A percentile compares a stretch with the other conserved stretches of the same genome.
Conservation (phyloP, 768 basidiomycete genomes). For the Boletus sp. region DNA sequence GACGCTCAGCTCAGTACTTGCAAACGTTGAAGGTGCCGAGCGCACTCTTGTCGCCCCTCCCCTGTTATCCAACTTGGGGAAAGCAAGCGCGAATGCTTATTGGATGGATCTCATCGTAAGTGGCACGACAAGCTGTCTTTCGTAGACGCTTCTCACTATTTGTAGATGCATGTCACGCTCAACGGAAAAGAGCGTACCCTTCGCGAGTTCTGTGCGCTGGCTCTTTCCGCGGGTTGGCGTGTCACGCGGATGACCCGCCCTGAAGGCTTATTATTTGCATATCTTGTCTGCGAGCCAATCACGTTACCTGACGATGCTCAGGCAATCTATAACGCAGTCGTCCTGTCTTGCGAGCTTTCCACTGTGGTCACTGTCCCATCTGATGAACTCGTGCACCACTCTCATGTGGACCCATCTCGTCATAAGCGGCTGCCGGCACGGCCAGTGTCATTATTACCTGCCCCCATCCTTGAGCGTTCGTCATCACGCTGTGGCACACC, state of each 20-base stretch:
- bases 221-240: slow-evolving; percentile 61
- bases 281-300: slow-evolving; percentile 66
- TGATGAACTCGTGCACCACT: background rate
- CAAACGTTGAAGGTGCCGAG: slow-evolving; percentile 51
- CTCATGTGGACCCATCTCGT: slow-evolving; percentile 1
- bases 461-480: slow-evolving; percentile 40
- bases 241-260: slow-evolving; percentile 54
- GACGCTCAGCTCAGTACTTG: slow-evolving; percentile 31
- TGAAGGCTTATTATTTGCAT: slow-evolving; percentile 66
- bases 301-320: slow-evolving; percentile 43
- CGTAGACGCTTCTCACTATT: background rate
- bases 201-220: slow-evolving; percentile 55
- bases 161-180: slow-evolving; percentile 67
- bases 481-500: slow-evolving; percentile 59
- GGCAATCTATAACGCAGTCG: slow-evolving; percentile 20
- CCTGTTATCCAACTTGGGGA: slow-evolving; percentile 71
- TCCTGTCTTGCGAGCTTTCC: slow-evolving; percentile 18
- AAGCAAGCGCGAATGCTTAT: slow-evolving; percentile 63
- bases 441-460: slow-evolving; percentile 14
- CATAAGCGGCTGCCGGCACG: slow-evolving; percentile 6
- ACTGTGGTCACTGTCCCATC: slow-evolving; percentile 9
- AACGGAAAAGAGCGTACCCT: slow-evolving; percentile 72
- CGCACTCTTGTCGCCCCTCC: slow-evolving; percentile 55
- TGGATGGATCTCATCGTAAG: slow-evolving; percentile 69
- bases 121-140: background rate